A percentile compares a stretch with the other conserved stretches of the same genome.
Conservation (phyloP, 2,329 filamentous ascomycete genomes). For the Emmonsia crescens region DNA sequence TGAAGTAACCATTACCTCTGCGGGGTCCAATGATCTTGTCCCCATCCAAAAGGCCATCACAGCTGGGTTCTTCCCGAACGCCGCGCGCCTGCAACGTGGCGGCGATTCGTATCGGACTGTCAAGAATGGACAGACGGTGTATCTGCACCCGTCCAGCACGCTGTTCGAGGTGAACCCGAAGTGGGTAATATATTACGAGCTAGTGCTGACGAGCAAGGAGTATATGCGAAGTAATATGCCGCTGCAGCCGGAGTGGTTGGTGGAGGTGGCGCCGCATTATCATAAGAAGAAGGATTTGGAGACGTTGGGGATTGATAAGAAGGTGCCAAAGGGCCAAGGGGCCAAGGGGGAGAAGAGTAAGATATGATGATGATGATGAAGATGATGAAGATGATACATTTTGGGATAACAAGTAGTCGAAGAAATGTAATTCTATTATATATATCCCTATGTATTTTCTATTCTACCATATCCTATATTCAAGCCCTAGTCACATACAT, state of each 20-base stretch:
- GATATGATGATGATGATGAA: conserved; percentile 11
- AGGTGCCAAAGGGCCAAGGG: conserved; percentile 53
- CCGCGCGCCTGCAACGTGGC: conserved; percentile 67
- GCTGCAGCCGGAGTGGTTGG: conserved; percentile 72
- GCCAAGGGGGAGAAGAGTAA: conserved; percentile 31
- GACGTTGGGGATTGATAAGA: conserved; percentile 63
- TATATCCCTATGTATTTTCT: neutral
- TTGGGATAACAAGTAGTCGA: neutral
- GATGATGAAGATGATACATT: neutral
- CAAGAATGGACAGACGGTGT: conserved; percentile 80
- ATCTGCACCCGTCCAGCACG: conserved; percentile 80
- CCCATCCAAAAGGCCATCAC: conserved; percentile 83
- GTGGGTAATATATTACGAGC: conserved; percentile 75
- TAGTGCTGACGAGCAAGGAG: conserved; percentile 90
- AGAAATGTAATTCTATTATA: neutral
- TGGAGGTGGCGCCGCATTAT: conserved; percentile 86
- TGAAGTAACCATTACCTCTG: conserved; percentile 61
- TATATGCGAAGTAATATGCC: conserved; percentile 86
- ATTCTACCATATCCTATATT: too few species aligned
- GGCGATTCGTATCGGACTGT: conserved; percentile 86
- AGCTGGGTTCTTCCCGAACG: conserved; percentile 89
- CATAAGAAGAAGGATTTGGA: conserved; percentile 89
- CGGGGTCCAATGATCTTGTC: conserved; percentile 58
- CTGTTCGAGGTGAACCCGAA: conserved; percentile 70
- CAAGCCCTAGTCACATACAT: too few species aligned